Conservation (phyloP, 345 rosid species). For the Physaria fendleri region DNA sequence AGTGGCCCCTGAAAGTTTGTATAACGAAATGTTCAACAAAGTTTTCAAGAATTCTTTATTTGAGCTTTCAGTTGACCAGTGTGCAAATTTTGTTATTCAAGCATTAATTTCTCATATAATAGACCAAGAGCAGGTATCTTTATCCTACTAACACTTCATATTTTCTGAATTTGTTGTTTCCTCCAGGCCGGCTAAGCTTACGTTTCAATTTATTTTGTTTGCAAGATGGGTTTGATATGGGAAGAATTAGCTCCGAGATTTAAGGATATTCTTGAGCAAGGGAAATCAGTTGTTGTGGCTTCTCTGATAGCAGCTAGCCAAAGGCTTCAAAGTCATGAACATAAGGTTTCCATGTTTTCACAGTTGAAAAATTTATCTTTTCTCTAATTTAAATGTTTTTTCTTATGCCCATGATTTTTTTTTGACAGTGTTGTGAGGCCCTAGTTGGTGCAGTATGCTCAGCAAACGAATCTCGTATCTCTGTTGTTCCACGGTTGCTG, state of each 20-base stretch:
- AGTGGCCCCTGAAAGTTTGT: constrained; percentile 79
- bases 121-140: constrained; percentile 58
- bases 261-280: constrained; percentile 75
- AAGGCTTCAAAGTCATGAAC: constrained; percentile 60
- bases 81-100: constrained; percentile 91
- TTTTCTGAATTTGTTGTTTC: constrained; percentile 7
- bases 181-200: neutral
- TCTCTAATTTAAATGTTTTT: neutral
- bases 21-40: constrained; percentile 54
- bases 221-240: constrained; percentile 67
- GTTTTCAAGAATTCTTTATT: constrained; percentile 64
- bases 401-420: neutral
- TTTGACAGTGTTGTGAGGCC: constrained; percentile 75
- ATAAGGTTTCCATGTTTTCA: constrained; percentile 43
- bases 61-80: constrained; percentile 71
- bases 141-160: neutral
- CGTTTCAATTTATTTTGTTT: constrained; percentile 20
- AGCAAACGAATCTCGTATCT: constrained; percentile 46
- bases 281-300: constrained; percentile 84
- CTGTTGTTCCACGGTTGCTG: constrained; percentile 60
- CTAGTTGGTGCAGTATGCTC: constrained; percentile 62
- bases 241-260: constrained; percentile 74
- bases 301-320: constrained; percentile 65
- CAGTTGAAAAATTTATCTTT: neutral
- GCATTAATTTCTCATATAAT: constrained; percentile 69